These are phyloP conservation scores for Leccinum fibrillosum DNA, from an alignment of 768 basidiomycete species.

Conservation along the genomic window DNA sequence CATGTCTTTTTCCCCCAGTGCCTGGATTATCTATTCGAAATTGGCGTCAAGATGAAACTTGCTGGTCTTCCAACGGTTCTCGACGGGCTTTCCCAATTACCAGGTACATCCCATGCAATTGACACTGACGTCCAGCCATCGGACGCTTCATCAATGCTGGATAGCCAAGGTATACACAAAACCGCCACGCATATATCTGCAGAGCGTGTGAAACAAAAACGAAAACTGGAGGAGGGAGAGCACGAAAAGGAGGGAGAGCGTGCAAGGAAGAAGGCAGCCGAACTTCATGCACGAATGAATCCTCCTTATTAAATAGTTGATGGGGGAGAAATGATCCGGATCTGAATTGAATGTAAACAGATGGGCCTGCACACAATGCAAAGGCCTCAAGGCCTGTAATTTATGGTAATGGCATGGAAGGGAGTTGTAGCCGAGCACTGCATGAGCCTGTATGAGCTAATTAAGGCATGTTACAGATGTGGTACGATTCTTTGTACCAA, in stretches of 20 bases:
- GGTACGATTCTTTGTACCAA: conserved; percentile 17
- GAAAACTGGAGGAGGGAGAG: too few relatives aligned
- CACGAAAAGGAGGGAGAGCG: too few relatives aligned
- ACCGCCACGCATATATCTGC: too few relatives aligned
- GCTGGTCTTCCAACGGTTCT: conserved; percentile 54
- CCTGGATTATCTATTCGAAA: conserved; percentile 88
- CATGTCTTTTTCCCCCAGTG: conserved; percentile 44
- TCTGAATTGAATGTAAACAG: neutral
- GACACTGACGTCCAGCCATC: too few relatives aligned
- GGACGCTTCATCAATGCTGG: too few relatives aligned
- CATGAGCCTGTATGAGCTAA: neutral
- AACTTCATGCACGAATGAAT: too few relatives aligned
- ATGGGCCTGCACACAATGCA: neutral
- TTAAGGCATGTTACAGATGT: conserved; percentile 15
- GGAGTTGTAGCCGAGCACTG: neutral
- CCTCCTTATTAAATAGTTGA: conserved; percentile 12
- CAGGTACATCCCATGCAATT: too few relatives aligned
- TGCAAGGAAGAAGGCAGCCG: too few relatives aligned
- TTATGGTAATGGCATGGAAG: neutral
- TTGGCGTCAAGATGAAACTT: conserved; percentile 78
- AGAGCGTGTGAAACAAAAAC: too few relatives aligned
- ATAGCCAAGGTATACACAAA: too few relatives aligned
- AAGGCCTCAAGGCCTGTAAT: neutral
- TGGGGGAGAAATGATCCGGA: neutral
- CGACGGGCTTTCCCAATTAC: neutral